phyloP scores from a whole-genome alignment of 257 asterid species.

The Misopates orontium region DNA sequence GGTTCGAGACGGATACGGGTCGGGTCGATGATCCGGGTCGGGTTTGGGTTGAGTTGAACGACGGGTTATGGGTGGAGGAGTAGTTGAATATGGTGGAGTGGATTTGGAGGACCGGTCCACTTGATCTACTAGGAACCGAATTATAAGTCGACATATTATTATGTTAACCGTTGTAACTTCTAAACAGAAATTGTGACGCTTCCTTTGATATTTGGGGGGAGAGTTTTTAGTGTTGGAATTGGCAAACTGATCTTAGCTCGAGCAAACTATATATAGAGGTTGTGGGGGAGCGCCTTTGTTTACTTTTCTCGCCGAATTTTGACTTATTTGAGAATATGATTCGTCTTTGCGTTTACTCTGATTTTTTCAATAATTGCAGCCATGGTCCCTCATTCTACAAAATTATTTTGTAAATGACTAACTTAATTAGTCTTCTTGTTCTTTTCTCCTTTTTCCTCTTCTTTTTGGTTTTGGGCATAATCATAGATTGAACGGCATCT shows the following conservation, averaged over 20 bases:
- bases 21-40: slow-evolving; percentile 32
- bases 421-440: too few relatives aligned
- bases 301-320: too few relatives aligned
- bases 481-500: too few relatives aligned
- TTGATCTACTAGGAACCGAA: slow-evolving; percentile 47
- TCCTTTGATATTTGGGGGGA: not conserved
- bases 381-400: not conserved
- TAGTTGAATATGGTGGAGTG: slow-evolving; percentile 16
- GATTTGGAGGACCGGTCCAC: slow-evolving; percentile 46
- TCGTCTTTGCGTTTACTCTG: not conserved
- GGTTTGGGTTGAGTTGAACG: slow-evolving; percentile 29
- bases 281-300: not conserved
- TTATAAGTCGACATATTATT: slow-evolving; percentile 34
- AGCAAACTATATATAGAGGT: slow-evolving; percentile 27
- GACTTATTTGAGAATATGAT: too few relatives aligned
- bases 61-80: slow-evolving; percentile 14
- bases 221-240: slow-evolving; percentile 26
- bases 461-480: too few relatives aligned
- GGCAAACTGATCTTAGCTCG: slow-evolving; percentile 41
- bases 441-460: too few relatives aligned
- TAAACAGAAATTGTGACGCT: not conserved
- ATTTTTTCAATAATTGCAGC: not conserved
- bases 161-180: not conserved
- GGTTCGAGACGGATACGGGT: slow-evolving; percentile 26
- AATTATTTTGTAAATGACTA: too few relatives aligned